Evolutionary conservation across 1,284 basidiomycete species (phyloP).

Genomic region (Ceratobasidium sp.): DNA sequence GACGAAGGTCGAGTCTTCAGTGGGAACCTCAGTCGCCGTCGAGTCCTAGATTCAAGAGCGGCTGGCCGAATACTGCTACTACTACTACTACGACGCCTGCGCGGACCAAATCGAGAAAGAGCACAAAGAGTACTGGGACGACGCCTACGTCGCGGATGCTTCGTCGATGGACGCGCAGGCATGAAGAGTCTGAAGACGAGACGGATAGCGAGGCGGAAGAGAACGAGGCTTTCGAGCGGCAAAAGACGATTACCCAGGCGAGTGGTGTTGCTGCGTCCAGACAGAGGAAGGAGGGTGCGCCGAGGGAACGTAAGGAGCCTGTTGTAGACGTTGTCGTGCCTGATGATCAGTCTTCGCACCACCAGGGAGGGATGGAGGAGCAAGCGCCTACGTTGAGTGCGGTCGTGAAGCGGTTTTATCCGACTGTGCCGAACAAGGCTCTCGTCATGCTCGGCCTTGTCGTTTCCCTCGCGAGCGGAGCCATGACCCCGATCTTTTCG

Average conservation of each 20-base stretch:
- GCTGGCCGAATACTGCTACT: not conserved
- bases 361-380: not conserved
- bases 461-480: slow-evolving; percentile 74
- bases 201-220: slow-evolving; percentile 50
- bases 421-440: slow-evolving; percentile 79
- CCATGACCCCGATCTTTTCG: slow-evolving; percentile 91
- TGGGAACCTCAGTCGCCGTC: slow-evolving; percentile 44
- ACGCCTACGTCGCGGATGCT: not conserved
- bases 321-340: slow-evolving; percentile 35
- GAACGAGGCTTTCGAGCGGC: slow-evolving; percentile 58
- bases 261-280: slow-evolving; percentile 53
- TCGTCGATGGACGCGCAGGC: not conserved
- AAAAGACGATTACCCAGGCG: slow-evolving; percentile 59
- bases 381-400: slow-evolving; percentile 56
- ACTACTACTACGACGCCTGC: not conserved
- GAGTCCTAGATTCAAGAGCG: slow-evolving; percentile 13
- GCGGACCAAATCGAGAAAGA: not conserved
- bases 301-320: slow-evolving; percentile 23
- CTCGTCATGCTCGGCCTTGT: slow-evolving; percentile 74
- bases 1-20: slow-evolving; percentile 39
- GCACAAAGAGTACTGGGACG: not conserved
- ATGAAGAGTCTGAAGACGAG: slow-evolving; percentile 44
- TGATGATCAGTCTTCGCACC: slow-evolving; percentile 47
- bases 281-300: not conserved
- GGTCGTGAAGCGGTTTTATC: slow-evolving; percentile 71